Percentiles rank a stretch among this genome's conserved stretches.
phyloP scores from a whole-genome alignment of 495 filamentous ascomycete genomes.

The Coniosporium apollinis region DNA sequence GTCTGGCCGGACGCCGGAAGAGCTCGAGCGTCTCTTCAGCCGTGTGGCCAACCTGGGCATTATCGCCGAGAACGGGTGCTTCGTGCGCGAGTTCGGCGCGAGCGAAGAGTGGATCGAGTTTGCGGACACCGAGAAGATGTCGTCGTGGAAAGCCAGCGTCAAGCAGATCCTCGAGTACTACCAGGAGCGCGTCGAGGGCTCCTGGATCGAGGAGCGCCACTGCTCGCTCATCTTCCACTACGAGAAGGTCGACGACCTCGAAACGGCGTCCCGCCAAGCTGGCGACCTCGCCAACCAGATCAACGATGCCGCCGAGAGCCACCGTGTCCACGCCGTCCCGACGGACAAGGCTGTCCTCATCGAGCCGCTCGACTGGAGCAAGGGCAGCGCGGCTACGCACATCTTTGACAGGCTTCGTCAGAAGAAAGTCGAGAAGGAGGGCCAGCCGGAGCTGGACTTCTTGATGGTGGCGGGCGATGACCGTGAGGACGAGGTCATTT shows the following conservation, averaged over 20 bases:
- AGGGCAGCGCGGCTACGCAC: conserved; percentile 57
- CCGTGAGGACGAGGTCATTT: conserved; percentile 82
- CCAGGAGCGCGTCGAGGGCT: conserved; percentile 70
- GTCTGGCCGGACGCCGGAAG: conserved; percentile 69
- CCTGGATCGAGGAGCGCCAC: conserved; percentile 68
- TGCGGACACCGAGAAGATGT: conserved; percentile 46
- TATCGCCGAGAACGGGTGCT: conserved; percentile 88
- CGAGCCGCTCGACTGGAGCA: conserved; percentile 66
- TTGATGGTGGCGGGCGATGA: conserved; percentile 75
- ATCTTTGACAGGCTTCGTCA: conserved; percentile 43
- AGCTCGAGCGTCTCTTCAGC: conserved; percentile 72
- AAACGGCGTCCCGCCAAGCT: conserved; percentile 55
- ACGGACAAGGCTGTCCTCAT: conserved; percentile 61
- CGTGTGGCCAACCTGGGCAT: conserved; percentile 62
- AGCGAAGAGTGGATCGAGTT: conserved; percentile 53
- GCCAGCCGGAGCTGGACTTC: conserved; percentile 34
- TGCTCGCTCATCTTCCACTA: conserved; percentile 83
- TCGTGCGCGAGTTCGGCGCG: conserved; percentile 49
- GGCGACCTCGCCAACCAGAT: conserved; percentile 81
- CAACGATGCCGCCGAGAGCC: conserved; percentile 73
- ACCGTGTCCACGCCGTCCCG: conserved; percentile 72
- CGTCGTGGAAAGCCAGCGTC: conserved; percentile 63
- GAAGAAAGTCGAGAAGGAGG: conserved; percentile 20
- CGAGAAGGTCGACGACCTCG: conserved; percentile 58
- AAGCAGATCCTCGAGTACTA: conserved; percentile 68